A percentile compares a stretch with the other conserved stretches of the same genome.
These are phyloP conservation scores for Phragmites australis DNA, from an alignment of 176 grass and related monocot species.

Conservation along the genomic window DNA sequence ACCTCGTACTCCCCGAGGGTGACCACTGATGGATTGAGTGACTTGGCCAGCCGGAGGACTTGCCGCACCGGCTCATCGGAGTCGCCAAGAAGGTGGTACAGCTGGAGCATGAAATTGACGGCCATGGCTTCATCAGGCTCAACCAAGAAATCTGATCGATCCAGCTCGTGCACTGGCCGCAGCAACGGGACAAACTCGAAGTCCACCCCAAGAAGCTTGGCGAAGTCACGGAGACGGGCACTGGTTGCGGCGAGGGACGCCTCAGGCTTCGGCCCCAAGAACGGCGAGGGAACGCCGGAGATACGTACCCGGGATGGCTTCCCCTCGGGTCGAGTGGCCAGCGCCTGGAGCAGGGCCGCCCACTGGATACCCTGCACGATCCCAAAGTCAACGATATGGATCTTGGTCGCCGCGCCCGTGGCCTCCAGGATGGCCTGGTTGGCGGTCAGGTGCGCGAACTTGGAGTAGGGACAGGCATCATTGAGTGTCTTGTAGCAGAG, in stretches of 20 bases:
- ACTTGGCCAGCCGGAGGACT: slow-evolving; percentile 64
- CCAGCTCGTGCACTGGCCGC: slow-evolving; percentile 65
- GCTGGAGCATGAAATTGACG: slow-evolving; percentile 96
- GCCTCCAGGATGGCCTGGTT: slow-evolving; percentile 99
- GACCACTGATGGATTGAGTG: slow-evolving; percentile 66
- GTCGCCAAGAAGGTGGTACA: slow-evolving; percentile 79
- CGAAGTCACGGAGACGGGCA: slow-evolving; percentile 75
- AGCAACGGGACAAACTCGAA: slow-evolving; percentile 90
- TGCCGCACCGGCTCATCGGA: slow-evolving; percentile 57
- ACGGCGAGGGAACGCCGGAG: slow-evolving; percentile 84
- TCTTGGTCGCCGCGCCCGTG: slow-evolving; percentile 64
- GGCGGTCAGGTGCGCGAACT: slow-evolving; percentile 94
- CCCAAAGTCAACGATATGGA: slow-evolving; percentile 95
- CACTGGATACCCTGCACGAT: slow-evolving; percentile 95
- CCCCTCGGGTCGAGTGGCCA: slow-evolving; percentile 77
- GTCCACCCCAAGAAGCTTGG: slow-evolving; percentile 74
- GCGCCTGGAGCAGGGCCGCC: slow-evolving; percentile 94
- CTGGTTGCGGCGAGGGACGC: slow-evolving; percentile 78
- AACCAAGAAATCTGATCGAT: slow-evolving; percentile 61
- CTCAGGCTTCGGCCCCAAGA: slow-evolving; percentile 60
- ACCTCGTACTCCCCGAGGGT: slow-evolving; percentile 90
- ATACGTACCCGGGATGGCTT: slow-evolving; percentile 79
- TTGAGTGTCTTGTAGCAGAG: slow-evolving; percentile 94
- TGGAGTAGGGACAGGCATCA: slow-evolving; percentile 96
- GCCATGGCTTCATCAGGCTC: slow-evolving; percentile 72